A percentile compares a stretch with the other conserved stretches of the same genome.
phyloP scores from a whole-genome alignment of 1,284 basidiomycete species.

The Ustilago cynodontis region DNA sequence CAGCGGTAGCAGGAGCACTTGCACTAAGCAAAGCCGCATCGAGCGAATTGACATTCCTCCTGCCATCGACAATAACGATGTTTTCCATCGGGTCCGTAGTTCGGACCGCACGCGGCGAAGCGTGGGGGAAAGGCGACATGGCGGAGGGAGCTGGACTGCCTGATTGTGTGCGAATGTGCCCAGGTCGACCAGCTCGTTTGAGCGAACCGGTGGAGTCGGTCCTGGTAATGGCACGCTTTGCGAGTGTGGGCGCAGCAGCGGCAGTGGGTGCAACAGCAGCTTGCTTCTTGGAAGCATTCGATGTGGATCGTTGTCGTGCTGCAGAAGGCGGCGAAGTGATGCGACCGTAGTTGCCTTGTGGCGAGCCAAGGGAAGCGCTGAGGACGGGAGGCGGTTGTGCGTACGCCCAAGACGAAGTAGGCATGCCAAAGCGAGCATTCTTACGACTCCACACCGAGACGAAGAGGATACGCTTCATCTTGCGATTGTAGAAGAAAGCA shows the following conservation, averaged over 20 bases:
- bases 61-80: conserved; percentile 40
- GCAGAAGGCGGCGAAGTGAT: conserved; percentile 9
- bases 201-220: conserved; percentile 49
- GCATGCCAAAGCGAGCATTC: conserved; percentile 67
- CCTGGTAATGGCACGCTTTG: conserved; percentile 57
- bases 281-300: conserved; percentile 31
- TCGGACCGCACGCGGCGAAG: conserved; percentile 39
- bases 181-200: conserved; percentile 32
- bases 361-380: conserved; percentile 42
- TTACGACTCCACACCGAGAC: conserved; percentile 93
- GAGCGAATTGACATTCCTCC: conserved; percentile 43
- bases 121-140: conserved; percentile 67
- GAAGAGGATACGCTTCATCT: conserved; percentile 89
- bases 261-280: conserved; percentile 19
- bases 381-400: conserved; percentile 41
- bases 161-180: conserved; percentile 44
- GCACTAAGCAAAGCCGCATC: conserved; percentile 59
- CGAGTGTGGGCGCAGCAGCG: conserved; percentile 46
- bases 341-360: conserved; percentile 28
- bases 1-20: conserved; percentile 54
- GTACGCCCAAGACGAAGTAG: conserved; percentile 42
- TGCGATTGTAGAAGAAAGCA: conserved; percentile 96
- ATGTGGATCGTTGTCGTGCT: conserved; percentile 23
- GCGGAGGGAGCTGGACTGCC: conserved; percentile 65
- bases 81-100: conserved; percentile 43